Conservation (phyloP, 768 basidiomycete genomes). For the Mycena amicta region DNA sequence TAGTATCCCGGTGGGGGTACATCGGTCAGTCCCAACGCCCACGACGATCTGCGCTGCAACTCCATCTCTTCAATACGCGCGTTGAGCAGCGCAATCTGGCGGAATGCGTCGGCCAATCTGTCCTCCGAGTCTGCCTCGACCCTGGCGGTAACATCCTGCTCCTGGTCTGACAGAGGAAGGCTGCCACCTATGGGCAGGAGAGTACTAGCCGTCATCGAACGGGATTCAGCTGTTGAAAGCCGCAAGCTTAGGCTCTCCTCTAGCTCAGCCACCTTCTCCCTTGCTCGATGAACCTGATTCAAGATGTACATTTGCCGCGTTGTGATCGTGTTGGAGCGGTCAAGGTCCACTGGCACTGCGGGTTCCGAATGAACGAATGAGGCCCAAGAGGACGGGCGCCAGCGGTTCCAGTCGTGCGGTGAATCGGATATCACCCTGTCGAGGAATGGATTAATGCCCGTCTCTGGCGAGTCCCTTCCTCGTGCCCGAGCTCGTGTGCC, state of each 20-base stretch:
- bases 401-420: too few relatives aligned
- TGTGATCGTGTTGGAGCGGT: background rate
- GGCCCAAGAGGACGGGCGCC: background rate
- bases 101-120: background rate
- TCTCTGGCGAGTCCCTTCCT: too few relatives aligned
- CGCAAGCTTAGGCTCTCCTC: background rate
- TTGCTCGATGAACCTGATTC: background rate
- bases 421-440: too few relatives aligned
- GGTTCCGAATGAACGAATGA: background rate
- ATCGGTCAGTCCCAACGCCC: background rate
- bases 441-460: too few relatives aligned
- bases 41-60: background rate
- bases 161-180: too few relatives aligned
- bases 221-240: background rate
- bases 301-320: background rate
- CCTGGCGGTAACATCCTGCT: too few relatives aligned
- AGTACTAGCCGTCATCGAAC: too few relatives aligned
- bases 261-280: background rate
- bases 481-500: too few relatives aligned
- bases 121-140: background rate
- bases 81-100: background rate
- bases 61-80: background rate
- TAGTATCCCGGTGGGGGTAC: background rate
- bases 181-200: too few relatives aligned
- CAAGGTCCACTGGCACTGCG: background rate